Base-by-base conservation (phyloP, 306 rosid genomes). In the Cicer arietinum region DNA sequence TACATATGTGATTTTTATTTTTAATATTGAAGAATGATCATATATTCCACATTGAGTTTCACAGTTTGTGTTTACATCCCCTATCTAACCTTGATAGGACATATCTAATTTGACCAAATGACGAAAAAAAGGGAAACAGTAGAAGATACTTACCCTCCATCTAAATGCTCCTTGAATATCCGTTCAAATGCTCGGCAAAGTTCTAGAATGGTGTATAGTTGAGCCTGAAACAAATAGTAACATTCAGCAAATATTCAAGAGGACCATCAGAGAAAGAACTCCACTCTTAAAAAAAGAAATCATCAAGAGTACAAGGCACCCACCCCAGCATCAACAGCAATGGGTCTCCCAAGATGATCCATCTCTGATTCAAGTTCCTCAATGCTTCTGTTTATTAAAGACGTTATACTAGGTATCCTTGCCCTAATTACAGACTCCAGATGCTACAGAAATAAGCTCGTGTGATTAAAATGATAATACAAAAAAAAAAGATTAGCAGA, bases 281-380 rank as follows among this genome's bases (percentile, higher is more conserved):
- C 1, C 16, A 67, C 10, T 46, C 46, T 13, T 54, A 2, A 25
- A 1, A 43, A 50, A 53, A 48, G 57, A 77, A 73, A 54, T 48
- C 71, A 42, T 74, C 43, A 35, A 41, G 52, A 47, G 66, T 40
- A 18, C 16, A 73, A 79, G 62, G n/a, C 25, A 73, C 96, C 83
- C 73, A 94, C 98, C 89, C 98, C 98, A 73, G 98, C 97, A 82
- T 94, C 98, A 86, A 86, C 82, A 41, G 95, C 93, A 85, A 94
- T 81, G 18, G 98, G 98, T 78, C 96, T 87, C 65, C 98, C 98
- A 8, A 94, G 96, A 86, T 89, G 93, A 81, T 89, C 89, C 97
- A 94, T 70, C 88, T 94, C 98, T 0, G 91, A 85, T 67, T 94
- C 97, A 81, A 94, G 98, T 71, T 94, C 98, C 8, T 91, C 97